Percentiles rank a stretch among this genome's conserved stretches.
Evolutionary conservation across 176 grass and related monocot species (phyloP).

Genomic region (Eragrostis curvula): DNA sequence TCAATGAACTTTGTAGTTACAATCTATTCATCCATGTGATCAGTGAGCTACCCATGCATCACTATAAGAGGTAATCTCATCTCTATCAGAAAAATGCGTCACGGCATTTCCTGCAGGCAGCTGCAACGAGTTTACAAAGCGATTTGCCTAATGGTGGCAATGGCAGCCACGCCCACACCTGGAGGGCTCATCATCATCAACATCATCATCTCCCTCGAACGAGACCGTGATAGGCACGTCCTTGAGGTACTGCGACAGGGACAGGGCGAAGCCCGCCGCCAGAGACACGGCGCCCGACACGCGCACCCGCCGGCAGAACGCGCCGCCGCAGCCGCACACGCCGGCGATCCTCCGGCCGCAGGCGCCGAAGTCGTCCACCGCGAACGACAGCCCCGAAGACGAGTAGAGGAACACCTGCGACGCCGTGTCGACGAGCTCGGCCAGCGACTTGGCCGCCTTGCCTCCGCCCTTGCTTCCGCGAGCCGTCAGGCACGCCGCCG

Average conservation of each 20-base stretch:
- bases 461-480: not conserved
- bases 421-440: slow-evolving; percentile 28
- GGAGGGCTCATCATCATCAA: too few species aligned
- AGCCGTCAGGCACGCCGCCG: slow-evolving; percentile 5
- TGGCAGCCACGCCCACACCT: too few species aligned
- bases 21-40: too few species aligned
- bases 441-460: not conserved
- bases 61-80: too few species aligned
- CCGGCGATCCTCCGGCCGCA: slow-evolving; percentile 19
- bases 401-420: slow-evolving; percentile 30
- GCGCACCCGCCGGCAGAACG: slow-evolving; percentile 2
- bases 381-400: slow-evolving; percentile 19
- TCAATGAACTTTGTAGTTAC: too few species aligned
- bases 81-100: too few species aligned
- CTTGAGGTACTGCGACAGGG: slow-evolving; percentile 14
- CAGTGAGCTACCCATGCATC: too few species aligned
- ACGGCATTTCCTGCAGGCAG: too few species aligned
- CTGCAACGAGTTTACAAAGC: too few species aligned
- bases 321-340: slow-evolving; percentile 15
- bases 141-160: too few species aligned
- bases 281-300: not conserved
- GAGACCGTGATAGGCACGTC: too few species aligned
- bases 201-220: too few species aligned
- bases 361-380: slow-evolving; percentile 35
- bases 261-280: not conserved